Conservation (phyloP, 2,329 filamentous ascomycete genomes). For the Aureobasidium sp. region DNA sequence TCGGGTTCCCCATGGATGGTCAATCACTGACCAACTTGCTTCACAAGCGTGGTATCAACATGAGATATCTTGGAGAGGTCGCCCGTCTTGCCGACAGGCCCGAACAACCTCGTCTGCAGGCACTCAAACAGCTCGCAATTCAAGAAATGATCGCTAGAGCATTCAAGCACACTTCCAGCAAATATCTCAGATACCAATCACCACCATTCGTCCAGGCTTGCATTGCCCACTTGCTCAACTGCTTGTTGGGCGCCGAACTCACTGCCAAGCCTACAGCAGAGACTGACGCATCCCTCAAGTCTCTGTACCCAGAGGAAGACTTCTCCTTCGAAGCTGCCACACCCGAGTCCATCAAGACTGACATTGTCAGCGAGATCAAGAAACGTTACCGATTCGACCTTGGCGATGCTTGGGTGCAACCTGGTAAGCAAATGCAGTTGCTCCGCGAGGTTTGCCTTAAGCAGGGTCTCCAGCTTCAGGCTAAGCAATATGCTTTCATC, state of each 20-base stretch:
- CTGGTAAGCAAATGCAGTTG: constrained; percentile 69
- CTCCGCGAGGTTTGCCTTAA: constrained; percentile 85
- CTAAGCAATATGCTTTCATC: constrained; percentile 67
- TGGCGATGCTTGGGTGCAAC: constrained; percentile 57
- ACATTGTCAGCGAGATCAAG: constrained; percentile 64
- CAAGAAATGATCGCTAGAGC: constrained; percentile 94
- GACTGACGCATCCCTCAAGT: constrained; percentile 64
- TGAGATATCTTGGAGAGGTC: constrained; percentile 87
- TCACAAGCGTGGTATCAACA: constrained; percentile 95
- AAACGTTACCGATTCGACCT: constrained; percentile 73
- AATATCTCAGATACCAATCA: constrained; percentile 72
- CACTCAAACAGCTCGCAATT: constrained; percentile 66
- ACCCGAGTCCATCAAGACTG: constrained; percentile 60
- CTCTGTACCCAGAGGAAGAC: constrained; percentile 74
- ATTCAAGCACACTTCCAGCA: constrained; percentile 86
- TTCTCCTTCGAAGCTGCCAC: constrained; percentile 74
- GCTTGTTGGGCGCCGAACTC: constrained; percentile 68
- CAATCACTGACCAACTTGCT: constrained; percentile 78
- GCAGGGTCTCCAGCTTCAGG: constrained; percentile 79
- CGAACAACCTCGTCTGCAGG: constrained; percentile 64
- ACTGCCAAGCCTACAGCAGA: constrained; percentile 74
- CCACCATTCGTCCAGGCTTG: constrained; percentile 72
- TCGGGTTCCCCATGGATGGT: constrained; percentile 98
- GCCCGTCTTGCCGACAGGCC: constrained; percentile 55
- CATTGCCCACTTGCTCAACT: constrained; percentile 85